Base-by-base conservation (phyloP, 2,329 filamentous ascomycete species). In the Stromatinia cepivora region DNA sequence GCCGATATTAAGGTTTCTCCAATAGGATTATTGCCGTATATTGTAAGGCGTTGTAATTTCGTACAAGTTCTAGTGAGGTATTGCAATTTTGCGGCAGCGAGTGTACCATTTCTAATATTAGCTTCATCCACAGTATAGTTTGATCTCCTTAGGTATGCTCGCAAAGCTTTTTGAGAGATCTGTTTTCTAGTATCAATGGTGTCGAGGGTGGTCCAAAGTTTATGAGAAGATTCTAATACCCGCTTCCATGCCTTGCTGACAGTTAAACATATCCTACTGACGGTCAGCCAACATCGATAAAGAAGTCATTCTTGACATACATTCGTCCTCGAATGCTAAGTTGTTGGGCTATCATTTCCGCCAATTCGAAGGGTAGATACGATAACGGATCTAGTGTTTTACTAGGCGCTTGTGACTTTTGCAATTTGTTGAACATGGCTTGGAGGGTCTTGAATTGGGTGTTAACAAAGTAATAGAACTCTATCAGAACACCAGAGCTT, bases 311-410 rank as follows among this genome's bases (percentile, higher is more conserved):
- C 56, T n/a, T 8, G 9, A 61, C 76, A 61, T 73, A 78, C 76
- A 78, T 73, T 72, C 72, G 70, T 61, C 77, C 76, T 68, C 76
- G 72, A 68, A 77, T 75, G 2, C 65, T 61, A 15, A 80, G 73
- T 66, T 76, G 48, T n/a, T 73, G 64, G 20, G 73, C 73, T 15
- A 79, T 67, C 72, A 79, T 78, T 59, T 75, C 63, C 56, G 71
- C 75, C n/a, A 80, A 39, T 66, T 80, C 79, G 11, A 75, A 36
- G 10, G 79, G 79, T 39, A 80, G 73, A 58, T 73, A 75, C 4
- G 71, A 56, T 25, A 80, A 69, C 28, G 78, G 78, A 66, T 80
- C 78, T n/a, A 72, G 70, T 31, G 64, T 71, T 63, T 75, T 77
- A 17, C 69, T 67, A 31, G 75, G 75, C 20, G 74, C 70, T 57